These are phyloP conservation scores for Brassica cretica DNA, from an alignment of 345 rosid genomes.

Conservation along the genomic window DNA sequence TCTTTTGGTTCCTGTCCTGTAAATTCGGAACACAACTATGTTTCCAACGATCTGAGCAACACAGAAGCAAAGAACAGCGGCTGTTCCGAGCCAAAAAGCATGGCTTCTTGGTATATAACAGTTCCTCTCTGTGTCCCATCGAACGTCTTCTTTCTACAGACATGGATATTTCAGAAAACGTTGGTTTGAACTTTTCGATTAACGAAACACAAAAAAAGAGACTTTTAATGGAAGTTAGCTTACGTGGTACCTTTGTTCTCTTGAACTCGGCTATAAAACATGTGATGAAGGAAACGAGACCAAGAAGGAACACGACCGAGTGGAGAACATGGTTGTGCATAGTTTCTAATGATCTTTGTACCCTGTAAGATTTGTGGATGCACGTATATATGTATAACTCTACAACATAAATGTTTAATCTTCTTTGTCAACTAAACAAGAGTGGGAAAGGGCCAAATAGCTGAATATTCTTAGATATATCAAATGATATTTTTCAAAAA, in stretches of 20 bases:
- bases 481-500: constrained; percentile 15
- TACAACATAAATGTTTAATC: constrained; percentile 6
- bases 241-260: constrained; percentile 56
- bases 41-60: constrained; percentile 62
- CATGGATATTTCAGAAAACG: background rate
- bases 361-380: background rate
- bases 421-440: constrained; percentile 12
- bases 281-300: constrained; percentile 50
- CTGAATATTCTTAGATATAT: constrained; percentile 5
- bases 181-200: background rate
- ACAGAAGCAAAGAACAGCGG: constrained; percentile 50
- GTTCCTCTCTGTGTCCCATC: constrained; percentile 52
- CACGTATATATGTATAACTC: constrained; percentile 12
- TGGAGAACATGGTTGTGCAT: constrained; percentile 23
- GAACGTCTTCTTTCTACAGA: constrained; percentile 58
- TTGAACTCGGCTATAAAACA: constrained; percentile 67
- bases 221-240: background rate
- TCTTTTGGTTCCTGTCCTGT: constrained; percentile 30
- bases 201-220: background rate
- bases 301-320: constrained; percentile 42
- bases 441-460: background rate
- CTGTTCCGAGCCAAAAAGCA: constrained; percentile 47
- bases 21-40: constrained; percentile 38
- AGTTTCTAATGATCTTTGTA: constrained; percentile 21
- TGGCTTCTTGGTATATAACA: background rate